A percentile compares a stretch with the other conserved stretches of the same genome.
Conservation (phyloP, 768 basidiomycete genomes). For the Sutorius australiensis region DNA sequence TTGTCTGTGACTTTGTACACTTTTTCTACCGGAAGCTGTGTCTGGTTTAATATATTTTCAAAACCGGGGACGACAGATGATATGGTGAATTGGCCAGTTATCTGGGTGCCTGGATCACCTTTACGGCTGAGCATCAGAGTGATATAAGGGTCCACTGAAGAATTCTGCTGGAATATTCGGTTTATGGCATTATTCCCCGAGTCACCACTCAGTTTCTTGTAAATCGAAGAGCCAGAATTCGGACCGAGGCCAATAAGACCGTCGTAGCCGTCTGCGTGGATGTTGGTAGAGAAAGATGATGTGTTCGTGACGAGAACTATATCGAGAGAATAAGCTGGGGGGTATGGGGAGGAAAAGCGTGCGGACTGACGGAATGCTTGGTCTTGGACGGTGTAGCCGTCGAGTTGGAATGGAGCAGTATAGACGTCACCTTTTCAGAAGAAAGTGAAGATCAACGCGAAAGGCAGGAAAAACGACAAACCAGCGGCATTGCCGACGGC, state of each 20-base stretch:
- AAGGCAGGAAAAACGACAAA: conserved; percentile 23
- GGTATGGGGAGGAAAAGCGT: neutral
- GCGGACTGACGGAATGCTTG: conserved; percentile 62
- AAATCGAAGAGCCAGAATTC: conserved; percentile 63
- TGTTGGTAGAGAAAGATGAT: conserved; percentile 59
- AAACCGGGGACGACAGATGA: conserved; percentile 61
- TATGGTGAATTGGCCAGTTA: conserved; percentile 66
- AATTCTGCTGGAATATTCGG: conserved; percentile 60
- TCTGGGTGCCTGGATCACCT: conserved; percentile 45
- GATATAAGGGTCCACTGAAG: conserved; percentile 56
- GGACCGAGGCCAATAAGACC: conserved; percentile 80
- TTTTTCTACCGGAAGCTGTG: conserved; percentile 61
- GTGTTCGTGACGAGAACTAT: conserved; percentile 63
- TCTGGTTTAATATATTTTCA: conserved; percentile 56
- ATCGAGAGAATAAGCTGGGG: neutral
- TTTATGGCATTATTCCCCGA: conserved; percentile 59
- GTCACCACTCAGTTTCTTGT: conserved; percentile 46
- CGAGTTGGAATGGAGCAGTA: conserved; percentile 50
- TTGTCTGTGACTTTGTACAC: conserved; percentile 56
- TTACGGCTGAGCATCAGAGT: conserved; percentile 63
- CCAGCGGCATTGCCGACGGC: conserved; percentile 67
- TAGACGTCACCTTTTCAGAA: conserved; percentile 50
- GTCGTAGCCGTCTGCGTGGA: conserved; percentile 57
- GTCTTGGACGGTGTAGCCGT: conserved; percentile 51
- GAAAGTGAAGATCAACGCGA: neutral